Base-by-base conservation (phyloP, 1,284 basidiomycete species). In the Trichosporon faecale region DNA sequence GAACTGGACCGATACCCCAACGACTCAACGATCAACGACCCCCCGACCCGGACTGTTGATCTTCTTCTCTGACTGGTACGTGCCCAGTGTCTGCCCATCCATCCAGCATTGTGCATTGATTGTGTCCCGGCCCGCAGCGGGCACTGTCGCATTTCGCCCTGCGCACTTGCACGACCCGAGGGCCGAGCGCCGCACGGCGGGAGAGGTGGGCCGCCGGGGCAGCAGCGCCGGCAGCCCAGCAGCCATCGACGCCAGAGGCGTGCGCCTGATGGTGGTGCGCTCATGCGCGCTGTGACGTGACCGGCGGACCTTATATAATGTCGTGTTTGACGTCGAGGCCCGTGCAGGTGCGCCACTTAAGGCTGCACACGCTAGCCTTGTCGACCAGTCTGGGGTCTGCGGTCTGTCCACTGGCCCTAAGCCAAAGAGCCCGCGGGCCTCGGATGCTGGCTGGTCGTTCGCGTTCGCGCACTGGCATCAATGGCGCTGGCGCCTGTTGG, bases 281-380 rank as follows among this genome's bases (percentile, higher is more conserved):
- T 5, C 9, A 5, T 14, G 16, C 5, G 18, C 49, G 23, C 49
- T 25, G 49, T 52, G 49, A 52, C 49, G 49, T 52, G 49, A 52
- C 49, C 49, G 49, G 49, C 49, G 49, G 49, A 52, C 49, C 23
- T 52, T 52, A 52, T 52, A 52, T 52, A 52, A 52, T 52, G 49
- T 52, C 14, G 49, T 52, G 49, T 52, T 52, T 52, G 49, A 23
- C 49, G 49, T 23, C 49, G 49, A 52, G 49, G 49, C 49, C 49
- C 49, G 49, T 52, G 49, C 49, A 25, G 49, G 21, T 52, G 49
- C 49, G 49, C 49, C 49, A 52, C 49, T 18, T 21, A 52, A 52
- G 49, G 49, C 12, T 52, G 49, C 49, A n/a, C 23, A 52, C 7
- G 49, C 49, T 23, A 23, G 49, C n/a, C 49, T 52, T 11, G 49